Base-by-base conservation (phyloP, 768 basidiomycete genomes). In the Termitomyces sp. region DNA sequence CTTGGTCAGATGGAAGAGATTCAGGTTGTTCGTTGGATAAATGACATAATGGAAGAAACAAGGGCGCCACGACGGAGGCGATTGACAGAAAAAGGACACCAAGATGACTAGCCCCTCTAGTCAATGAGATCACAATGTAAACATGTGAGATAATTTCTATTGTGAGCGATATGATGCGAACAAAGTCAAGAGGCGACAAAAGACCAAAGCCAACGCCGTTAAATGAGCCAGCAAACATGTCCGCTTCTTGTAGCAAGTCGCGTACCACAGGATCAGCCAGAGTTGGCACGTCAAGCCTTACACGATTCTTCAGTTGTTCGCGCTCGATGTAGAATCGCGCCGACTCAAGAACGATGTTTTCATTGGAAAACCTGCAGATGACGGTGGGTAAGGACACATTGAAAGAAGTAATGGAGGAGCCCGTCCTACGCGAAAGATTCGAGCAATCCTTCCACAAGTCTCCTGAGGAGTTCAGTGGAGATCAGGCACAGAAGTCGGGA, bases 231-330 rank as follows among this genome's bases (percentile, higher is more conserved):
- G 88, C 87, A 67, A 93, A 93, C 36, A 90, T 79, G 68, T 93
- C 91, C 41, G 91, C 89, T 73, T 93, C 91, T 60, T 89, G 87
- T n/a, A 93, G 77, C 45, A 93, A 81, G 68, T 91, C 89, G 59
- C 88, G 86, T 24, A 88, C 78, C 59, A 76, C 68, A 50, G 91
- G 87, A 67, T 91, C 89, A 56, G 86, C 76, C 54, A 93, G 80
- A 9, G 91, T 89, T 58, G 91, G 91, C 41, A 90, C 78, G 67
- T 93, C 91, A 58, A 92, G 81, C 45, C 82, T 83, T 20, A 93
- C 76, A 58, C 91, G 84, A 64, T 88, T 87, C 64, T 87, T 83
- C 72, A 93, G 80, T 68, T 92, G 91, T 58, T 87, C 81, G 67
- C 87, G 86, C 70, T 93, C 91, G 64, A 93, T 83, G 55, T 81